These are phyloP conservation scores for Ophiocordyceps camponoti-floridani DNA, from an alignment of 2,329 filamentous ascomycete genomes.

Conservation along the genomic window DNA sequence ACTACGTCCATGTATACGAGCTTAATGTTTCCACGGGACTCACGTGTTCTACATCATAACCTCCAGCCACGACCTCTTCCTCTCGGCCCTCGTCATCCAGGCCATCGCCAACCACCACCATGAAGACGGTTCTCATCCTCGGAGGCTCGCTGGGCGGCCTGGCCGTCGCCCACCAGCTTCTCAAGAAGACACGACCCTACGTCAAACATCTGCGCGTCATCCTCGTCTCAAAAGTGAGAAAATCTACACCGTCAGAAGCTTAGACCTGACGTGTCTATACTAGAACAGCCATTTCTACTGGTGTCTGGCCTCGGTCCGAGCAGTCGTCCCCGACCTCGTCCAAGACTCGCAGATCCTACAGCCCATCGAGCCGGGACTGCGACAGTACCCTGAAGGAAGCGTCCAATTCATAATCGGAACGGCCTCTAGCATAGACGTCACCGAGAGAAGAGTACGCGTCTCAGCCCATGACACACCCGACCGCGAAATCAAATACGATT, in stretches of 20 bases:
- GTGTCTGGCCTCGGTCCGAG: constrained; percentile 38
- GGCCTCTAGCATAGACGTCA: constrained; percentile 21
- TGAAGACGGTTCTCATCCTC: constrained; percentile 33
- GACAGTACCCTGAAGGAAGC: constrained; percentile 27
- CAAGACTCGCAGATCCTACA: constrained; percentile 30
- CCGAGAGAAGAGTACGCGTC: constrained; percentile 24
- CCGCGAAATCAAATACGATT: constrained; percentile 28
- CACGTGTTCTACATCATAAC: background rate
- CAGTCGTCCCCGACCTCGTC: constrained; percentile 30
- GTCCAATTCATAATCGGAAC: constrained; percentile 34
- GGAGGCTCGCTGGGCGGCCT: constrained; percentile 36
- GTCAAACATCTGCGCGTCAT: constrained; percentile 32
- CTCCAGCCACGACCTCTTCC: background rate
- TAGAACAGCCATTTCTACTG: constrained; percentile 40
- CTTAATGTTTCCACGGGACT: no score
- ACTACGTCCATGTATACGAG: no score
- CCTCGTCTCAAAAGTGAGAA: constrained; percentile 33
- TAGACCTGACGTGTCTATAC: background rate
- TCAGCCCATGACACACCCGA: constrained; percentile 8
- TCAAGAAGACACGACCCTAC: constrained; percentile 29
- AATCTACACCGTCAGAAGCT: background rate
- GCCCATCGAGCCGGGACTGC: constrained; percentile 29
- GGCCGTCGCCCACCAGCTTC: constrained; percentile 32
- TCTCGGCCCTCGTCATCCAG: background rate
- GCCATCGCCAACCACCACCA: constrained; percentile 14